phyloP scores from a whole-genome alignment of 116 monocot genomes.

The Thalassia testudinum region DNA sequence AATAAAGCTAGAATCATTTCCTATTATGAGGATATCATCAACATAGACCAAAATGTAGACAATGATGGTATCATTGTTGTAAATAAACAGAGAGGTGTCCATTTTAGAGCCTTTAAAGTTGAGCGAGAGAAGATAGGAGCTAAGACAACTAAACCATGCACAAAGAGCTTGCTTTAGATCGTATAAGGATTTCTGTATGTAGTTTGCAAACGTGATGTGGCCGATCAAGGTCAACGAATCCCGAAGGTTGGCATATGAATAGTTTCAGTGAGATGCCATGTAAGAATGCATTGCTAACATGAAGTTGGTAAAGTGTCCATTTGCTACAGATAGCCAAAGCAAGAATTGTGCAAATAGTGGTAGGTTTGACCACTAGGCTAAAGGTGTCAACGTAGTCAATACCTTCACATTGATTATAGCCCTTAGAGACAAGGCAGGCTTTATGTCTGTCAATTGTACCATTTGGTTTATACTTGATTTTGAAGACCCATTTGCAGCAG shows the following conservation, averaged over 20 bases:
- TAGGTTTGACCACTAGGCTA: neutral
- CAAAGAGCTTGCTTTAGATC: too few relatives aligned
- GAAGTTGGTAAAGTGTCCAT: neutral
- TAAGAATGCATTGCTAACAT: neutral
- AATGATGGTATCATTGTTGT: too few relatives aligned
- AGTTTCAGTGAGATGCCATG: neutral
- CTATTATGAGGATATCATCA: too few relatives aligned
- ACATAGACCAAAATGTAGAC: too few relatives aligned
- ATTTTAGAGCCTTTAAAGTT: too few relatives aligned
- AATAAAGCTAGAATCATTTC: too few relatives aligned
- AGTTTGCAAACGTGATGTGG: neutral
- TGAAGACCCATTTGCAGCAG: conserved; percentile 2
- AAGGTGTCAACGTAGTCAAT: neutral
- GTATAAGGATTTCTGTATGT: too few relatives aligned
- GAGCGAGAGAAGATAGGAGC: too few relatives aligned
- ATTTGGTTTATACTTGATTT: neutral
- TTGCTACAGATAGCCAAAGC: neutral
- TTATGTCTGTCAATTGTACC: neutral
- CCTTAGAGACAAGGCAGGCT: neutral
- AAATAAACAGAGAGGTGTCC: too few relatives aligned
- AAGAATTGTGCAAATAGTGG: neutral
- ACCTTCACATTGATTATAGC: neutral
- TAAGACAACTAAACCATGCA: too few relatives aligned
- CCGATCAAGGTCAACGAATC: neutral
- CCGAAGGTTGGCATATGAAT: neutral